Evolutionary conservation across 176 grass and related monocot genomes (phyloP).

Genomic region (Ensete ventricosum): DNA sequence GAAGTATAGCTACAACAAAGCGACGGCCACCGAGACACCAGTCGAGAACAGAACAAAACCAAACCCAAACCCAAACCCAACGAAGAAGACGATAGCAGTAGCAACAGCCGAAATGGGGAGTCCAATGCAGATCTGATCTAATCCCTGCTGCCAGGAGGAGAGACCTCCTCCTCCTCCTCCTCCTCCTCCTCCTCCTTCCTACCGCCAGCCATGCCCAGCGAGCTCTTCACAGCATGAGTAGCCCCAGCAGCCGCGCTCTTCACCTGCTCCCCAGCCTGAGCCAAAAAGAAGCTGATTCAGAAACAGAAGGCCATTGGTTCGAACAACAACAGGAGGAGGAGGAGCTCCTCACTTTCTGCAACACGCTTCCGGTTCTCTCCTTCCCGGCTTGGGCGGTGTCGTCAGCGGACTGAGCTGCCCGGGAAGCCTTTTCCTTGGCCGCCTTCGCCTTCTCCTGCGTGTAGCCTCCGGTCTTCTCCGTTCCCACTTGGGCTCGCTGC

Average conservation of each 20-base stretch:
- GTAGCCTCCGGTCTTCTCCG: conserved; percentile 38
- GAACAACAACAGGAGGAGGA: not conserved
- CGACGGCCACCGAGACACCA: too few relatives aligned
- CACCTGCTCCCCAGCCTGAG: conserved; percentile 33
- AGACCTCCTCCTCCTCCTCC: not conserved
- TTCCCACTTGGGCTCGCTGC: conserved; percentile 27
- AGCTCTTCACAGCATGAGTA: conserved; percentile 34
- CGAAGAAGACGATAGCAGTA: too few relatives aligned
- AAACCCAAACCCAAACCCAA: too few relatives aligned
- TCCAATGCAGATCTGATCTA: too few relatives aligned
- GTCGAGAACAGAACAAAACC: too few relatives aligned
- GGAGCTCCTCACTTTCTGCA: conserved; percentile 41
- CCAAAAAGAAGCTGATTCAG: not conserved
- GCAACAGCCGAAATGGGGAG: too few relatives aligned
- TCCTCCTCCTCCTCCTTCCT: not conserved
- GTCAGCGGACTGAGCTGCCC: not conserved
- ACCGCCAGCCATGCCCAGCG: conserved; percentile 39
- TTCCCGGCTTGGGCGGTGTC: conserved; percentile 9
- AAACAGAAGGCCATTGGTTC: not conserved
- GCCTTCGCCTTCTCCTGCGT: not conserved
- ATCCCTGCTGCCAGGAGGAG: not conserved
- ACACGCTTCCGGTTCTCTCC: conserved; percentile 18
- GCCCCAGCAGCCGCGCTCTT: conserved; percentile 12
- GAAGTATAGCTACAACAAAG: too few relatives aligned
- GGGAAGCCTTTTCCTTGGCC: not conserved